Conservation (phyloP, 495 filamentous ascomycete genomes). For the Aspergillus homomorphus region DNA sequence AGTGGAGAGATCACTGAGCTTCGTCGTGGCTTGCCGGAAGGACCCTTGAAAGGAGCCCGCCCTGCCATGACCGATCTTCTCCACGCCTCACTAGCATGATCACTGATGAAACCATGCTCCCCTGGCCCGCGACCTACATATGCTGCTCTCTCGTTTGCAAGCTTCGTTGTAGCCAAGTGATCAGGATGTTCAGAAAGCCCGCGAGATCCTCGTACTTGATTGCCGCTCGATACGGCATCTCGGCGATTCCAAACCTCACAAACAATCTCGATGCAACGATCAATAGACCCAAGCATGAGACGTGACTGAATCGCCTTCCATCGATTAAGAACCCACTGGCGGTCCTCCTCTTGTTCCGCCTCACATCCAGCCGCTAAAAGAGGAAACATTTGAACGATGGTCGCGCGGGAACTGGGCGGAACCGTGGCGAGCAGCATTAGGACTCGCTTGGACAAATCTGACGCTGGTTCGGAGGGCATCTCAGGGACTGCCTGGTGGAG, state of each 20-base stretch:
- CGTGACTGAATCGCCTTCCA: conserved; percentile 62
- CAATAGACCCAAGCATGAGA: conserved; percentile 70
- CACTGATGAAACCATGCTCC: background rate
- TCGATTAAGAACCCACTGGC: conserved; percentile 65
- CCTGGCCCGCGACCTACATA: conserved; percentile 6
- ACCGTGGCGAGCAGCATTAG: conserved; percentile 62
- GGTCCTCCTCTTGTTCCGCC: conserved; percentile 56
- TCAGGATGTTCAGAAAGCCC: conserved; percentile 11
- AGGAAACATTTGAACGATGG: conserved; percentile 76
- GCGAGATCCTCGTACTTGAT: conserved; percentile 20
- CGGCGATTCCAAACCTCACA: conserved; percentile 64
- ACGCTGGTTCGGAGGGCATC: conserved; percentile 56
- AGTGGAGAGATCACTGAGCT: conserved; percentile 33
- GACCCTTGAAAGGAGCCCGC: conserved; percentile 1
- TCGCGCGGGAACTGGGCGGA: conserved; percentile 58
- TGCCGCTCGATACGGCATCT: conserved; percentile 44
- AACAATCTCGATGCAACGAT: conserved; percentile 74
- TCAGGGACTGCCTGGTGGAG: conserved; percentile 78
- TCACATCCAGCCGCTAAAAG: conserved; percentile 72
- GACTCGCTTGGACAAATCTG: conserved; percentile 60
- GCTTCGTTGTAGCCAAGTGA: conserved; percentile 12
- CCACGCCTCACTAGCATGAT: conserved; percentile 16
- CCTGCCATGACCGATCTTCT: conserved; percentile 11
- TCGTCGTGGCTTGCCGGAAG: conserved; percentile 18
- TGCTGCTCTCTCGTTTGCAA: conserved; percentile 9